These are phyloP conservation scores for Bryoerythrophyllum caledonicum DNA, from an alignment of 225 moss, liverwort and hornwort genomes.

Conservation along the genomic window DNA sequence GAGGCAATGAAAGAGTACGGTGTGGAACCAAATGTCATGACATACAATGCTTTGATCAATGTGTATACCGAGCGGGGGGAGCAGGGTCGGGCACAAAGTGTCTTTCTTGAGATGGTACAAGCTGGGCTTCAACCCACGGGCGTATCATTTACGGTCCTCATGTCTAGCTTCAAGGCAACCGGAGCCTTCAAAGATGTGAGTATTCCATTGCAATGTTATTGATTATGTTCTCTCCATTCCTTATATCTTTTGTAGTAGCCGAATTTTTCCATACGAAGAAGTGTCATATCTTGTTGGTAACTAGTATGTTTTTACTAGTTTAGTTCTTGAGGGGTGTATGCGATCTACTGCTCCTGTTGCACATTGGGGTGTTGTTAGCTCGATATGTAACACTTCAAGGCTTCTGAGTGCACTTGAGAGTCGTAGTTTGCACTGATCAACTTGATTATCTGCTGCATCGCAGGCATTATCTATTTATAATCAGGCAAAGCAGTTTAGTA, in stretches of 20 bases:
- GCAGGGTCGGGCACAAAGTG: conserved; percentile 55
- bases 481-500: conserved; percentile 56
- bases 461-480: conserved; percentile 87
- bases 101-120: conserved; percentile 70
- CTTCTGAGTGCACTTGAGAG: neutral
- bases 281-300: neutral
- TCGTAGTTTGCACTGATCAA: conserved; percentile 12
- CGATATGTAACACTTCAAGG: neutral
- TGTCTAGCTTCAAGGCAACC: conserved; percentile 83
- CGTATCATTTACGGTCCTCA: conserved; percentile 71
- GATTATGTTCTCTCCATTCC: neutral
- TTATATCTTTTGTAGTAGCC: neutral
- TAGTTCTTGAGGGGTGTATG: neutral
- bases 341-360: conserved; percentile 8
- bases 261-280: conserved; percentile 12
- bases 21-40: conserved; percentile 75
- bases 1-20: conserved; percentile 73
- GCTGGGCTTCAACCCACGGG: conserved; percentile 80
- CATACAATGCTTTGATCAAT: conserved; percentile 89
- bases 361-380: conserved; percentile 7
- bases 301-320: conserved; percentile 2
- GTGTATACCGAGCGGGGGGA: conserved; percentile 77
- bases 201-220: neutral
- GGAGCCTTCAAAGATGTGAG: conserved; percentile 84
- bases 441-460: conserved; percentile 17